Percentiles rank a stretch among this genome's conserved stretches.
Evolutionary conservation across 106 monocot species (phyloP).

Genomic region (Agapanthus africanus): DNA sequence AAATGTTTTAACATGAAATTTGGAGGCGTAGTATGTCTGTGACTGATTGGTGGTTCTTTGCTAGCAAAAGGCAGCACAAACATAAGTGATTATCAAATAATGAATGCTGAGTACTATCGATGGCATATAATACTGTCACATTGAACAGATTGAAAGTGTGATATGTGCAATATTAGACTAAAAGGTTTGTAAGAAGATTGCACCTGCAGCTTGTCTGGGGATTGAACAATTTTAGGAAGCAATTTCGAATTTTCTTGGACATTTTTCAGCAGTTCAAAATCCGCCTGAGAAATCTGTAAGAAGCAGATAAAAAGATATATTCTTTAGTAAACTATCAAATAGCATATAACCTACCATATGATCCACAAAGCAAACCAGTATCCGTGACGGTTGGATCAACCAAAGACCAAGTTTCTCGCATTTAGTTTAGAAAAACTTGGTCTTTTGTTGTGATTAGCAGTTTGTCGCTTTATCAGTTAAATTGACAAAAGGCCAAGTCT

Average conservation of each 20-base stretch:
- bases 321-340: neutral
- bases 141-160: too few species aligned
- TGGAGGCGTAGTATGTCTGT: too few species aligned
- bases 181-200: too few species aligned
- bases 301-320: neutral
- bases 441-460: too few species aligned
- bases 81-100: too few species aligned
- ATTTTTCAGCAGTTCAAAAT: conserved; percentile 57
- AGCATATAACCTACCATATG: neutral
- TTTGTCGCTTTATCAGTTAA: neutral
- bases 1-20: too few species aligned
- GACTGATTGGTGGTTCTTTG: too few species aligned
- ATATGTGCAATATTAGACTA: too few species aligned
- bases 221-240: conserved; percentile 62
- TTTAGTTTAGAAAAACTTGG: neutral
- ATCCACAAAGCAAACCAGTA: neutral
- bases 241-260: conserved; percentile 56
- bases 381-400: neutral
- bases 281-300: conserved; percentile 58
- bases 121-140: too few species aligned
- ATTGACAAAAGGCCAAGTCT: neutral
- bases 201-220: conserved; percentile 80
- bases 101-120: too few species aligned
- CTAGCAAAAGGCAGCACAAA: too few species aligned
- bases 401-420: neutral